Evolutionary conservation across 2,329 filamentous ascomycete genomes (phyloP), one percentile per base, ranked within the genome.

Genomic region (Penicillium sp.): DNA sequence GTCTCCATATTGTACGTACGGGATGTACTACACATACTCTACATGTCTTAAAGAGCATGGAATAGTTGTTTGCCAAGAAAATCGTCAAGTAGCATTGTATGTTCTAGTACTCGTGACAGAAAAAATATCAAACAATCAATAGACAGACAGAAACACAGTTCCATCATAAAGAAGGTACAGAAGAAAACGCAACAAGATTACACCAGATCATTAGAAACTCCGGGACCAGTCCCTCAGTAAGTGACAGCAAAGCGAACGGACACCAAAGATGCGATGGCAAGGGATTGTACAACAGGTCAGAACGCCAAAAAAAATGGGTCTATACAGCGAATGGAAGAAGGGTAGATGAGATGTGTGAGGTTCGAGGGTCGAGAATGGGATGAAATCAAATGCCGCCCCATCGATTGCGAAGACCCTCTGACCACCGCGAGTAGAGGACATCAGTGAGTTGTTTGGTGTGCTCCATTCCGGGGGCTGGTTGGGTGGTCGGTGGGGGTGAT

Each of bases 371-470:
- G 39, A 7, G 29, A 9, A 41, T 39, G 29, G 9, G 31, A 46
- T 42, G 13, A 56, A 38, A 52, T 57, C 55, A 68, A 22, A 68
- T 45, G 18, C 62, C 76, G 16, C 79, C 77, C 88, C 88, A 92
- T 52, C 88, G 80, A 50, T 84, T 81, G 59, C 87, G 86, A 64
- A 97, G 77, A 1, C 91, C 92, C 54, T 95, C 90, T 3, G 88
- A 86, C 94, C 94, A 99, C 41, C 93, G 84, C 14, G 87, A 85
- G 75, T 97, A 97, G 18, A 99, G 82, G 18, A 96, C 90, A 71
- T 97, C 92, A 1, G 90, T 90, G 36, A 97, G 80, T 69, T 96
- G 86, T 68, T 91, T 90, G 61, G 88, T 89, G 74, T 97, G 93
- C 73, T 97, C 92, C 90, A 97, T 93, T 2, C 92, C 93, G 1